Evolutionary conservation across 108 stramenopile species (phyloP).

Genomic region (Mayamaea pseudoterrestris): DNA sequence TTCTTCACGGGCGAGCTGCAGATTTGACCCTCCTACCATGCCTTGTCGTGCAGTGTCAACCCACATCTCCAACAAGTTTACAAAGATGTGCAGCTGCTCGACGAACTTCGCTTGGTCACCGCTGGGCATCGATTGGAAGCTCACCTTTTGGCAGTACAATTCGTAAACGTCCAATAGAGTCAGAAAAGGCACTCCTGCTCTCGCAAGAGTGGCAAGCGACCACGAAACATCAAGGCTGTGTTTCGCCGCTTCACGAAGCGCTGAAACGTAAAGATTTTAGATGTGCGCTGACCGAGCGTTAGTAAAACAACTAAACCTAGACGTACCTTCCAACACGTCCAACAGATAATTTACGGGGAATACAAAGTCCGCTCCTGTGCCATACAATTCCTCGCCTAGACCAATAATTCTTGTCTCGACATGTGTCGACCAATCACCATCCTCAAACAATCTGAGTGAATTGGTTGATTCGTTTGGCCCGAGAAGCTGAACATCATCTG

Average conservation of each 20-base stretch:
- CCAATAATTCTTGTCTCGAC: slow-evolving; percentile 33
- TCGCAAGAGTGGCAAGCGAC: slow-evolving; percentile 46
- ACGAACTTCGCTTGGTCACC: background rate
- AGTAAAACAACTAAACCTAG: background rate
- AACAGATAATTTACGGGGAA: slow-evolving; percentile 58
- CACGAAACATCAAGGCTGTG: slow-evolving; percentile 24
- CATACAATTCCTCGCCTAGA: slow-evolving; percentile 53
- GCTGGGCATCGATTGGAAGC: slow-evolving; percentile 11
- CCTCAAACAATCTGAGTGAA: slow-evolving; percentile 39
- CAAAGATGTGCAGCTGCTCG: background rate
- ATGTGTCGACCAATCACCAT: slow-evolving; percentile 53
- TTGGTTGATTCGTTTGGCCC: background rate
- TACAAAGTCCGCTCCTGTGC: slow-evolving; percentile 46
- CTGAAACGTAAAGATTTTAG: slow-evolving; percentile 4
- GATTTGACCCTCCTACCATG: too few species aligned
- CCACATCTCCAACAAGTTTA: slow-evolving; percentile 1
- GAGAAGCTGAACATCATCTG: slow-evolving; percentile 10
- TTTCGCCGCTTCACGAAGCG: slow-evolving; percentile 5
- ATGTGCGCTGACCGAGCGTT: slow-evolving; percentile 4
- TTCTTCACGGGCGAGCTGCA: too few species aligned
- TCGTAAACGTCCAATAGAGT: slow-evolving; percentile 35
- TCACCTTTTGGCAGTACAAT: slow-evolving; percentile 8
- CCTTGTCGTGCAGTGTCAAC: background rate
- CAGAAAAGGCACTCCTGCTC: slow-evolving; percentile 47
- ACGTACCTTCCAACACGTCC: slow-evolving; percentile 52